phyloP scores from a whole-genome alignment of 192 early-diverging fungal genomes.

The Backusella westeae region DNA sequence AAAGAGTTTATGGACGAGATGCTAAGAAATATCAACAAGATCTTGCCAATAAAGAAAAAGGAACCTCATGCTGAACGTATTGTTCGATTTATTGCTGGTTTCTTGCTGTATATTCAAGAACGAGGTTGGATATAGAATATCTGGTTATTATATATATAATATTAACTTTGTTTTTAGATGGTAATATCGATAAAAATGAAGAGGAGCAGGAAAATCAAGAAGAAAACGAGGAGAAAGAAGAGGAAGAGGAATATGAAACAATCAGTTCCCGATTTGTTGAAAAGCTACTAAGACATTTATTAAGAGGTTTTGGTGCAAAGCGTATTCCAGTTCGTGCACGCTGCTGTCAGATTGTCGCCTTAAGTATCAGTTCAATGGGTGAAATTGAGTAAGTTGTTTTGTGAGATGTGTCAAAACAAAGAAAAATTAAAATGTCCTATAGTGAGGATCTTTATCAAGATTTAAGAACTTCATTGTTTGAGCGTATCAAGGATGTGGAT shows the following conservation, averaged over 20 bases:
- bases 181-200: background rate
- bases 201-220: slow-evolving; percentile 26
- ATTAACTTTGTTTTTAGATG: background rate
- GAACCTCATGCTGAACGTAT: slow-evolving; percentile 69
- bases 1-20: slow-evolving; percentile 72
- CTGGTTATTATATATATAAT: too few relatives aligned
- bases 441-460: slow-evolving; percentile 76
- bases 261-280: slow-evolving; percentile 71
- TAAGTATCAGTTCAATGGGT: slow-evolving; percentile 68
- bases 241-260: slow-evolving; percentile 46
- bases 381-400: slow-evolving; percentile 66
- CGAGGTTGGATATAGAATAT: slow-evolving; percentile 39
- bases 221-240: slow-evolving; percentile 31
- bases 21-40: slow-evolving; percentile 76
- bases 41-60: slow-evolving; percentile 73
- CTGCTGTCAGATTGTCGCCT: slow-evolving; percentile 73
- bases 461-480: slow-evolving; percentile 63
- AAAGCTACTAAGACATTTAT: slow-evolving; percentile 63
- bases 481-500: slow-evolving; percentile 81
- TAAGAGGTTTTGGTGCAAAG: slow-evolving; percentile 78
- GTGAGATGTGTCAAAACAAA: background rate
- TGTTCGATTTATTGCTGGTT: slow-evolving; percentile 71
- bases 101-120: slow-evolving; percentile 69
- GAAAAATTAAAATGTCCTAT: background rate
- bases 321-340: slow-evolving; percentile 75